Base-by-base conservation (phyloP, 2,329 filamentous ascomycete species). In the Talaromyces sp. region DNA sequence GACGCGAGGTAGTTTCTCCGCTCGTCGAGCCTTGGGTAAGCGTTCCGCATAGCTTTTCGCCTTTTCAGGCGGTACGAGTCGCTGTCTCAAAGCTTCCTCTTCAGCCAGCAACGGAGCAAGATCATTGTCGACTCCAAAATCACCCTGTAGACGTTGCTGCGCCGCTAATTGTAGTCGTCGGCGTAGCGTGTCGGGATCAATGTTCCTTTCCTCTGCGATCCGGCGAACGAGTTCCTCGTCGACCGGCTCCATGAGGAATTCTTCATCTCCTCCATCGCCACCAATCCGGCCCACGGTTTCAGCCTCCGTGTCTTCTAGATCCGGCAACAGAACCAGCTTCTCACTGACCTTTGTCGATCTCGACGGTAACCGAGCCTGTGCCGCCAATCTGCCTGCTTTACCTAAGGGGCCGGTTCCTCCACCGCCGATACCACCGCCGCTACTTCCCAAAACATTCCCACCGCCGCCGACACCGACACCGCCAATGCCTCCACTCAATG, bases 11-110 rank as follows among this genome's bases (percentile, higher is more conserved):
- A 99, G 81, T 77, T 95, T 95, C 69, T 96, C 91, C 12, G 91
- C 89, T 62, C 95, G 83, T 72, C 93, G 87, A 23, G 89, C 84
- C 77, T 99, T 99, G 50, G 95, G 92, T 65, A 98, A 77, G 56
- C 95, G 85, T 78, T 99, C 95, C 5, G 95, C 95, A 76, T 96
- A 96, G 72, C 90, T 96, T 81, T 96, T 98, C 60, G 92, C 83
- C 61, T 79, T 80, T 60, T 82, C 80, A 81, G 85, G 61, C 5
- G 71, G 69, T 44, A 78, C 65, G 37, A 73, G 73, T 5, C 76
- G 71, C 81, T 86, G 68, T 84, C 90, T 83, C 69, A 82, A 80
- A 14, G 82, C 76, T 58, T 88, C 87, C 61, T 90, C 89, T 42
- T 86, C 86, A 55, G 81, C 77, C 63, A 79, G 68, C 44, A 82